A percentile compares a stretch with the other conserved stretches of the same genome.
phyloP scores from a whole-genome alignment of 2,329 filamentous ascomycete genomes.

The Blastomyces silverae region DNA sequence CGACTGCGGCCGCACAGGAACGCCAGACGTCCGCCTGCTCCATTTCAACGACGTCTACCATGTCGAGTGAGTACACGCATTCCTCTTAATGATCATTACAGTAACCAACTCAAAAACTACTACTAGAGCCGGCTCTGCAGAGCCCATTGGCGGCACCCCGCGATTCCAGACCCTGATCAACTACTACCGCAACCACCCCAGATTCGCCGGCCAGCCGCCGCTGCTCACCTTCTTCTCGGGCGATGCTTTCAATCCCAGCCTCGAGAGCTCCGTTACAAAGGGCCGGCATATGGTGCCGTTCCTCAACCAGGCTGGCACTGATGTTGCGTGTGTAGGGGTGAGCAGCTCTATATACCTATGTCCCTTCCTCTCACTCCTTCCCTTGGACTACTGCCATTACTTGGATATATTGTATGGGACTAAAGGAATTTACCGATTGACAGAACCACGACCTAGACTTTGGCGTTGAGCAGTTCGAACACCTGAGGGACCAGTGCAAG shows the following conservation, averaged over 20 bases:
- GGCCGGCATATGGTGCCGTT: conserved; percentile 85
- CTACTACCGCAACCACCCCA: conserved; percentile 60
- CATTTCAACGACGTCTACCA: conserved; percentile 97
- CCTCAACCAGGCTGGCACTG: conserved; percentile 68
- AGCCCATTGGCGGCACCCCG: conserved; percentile 74
- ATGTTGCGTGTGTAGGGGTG: conserved; percentile 76
- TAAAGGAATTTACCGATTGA: conserved; percentile 15
- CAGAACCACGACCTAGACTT: conserved; percentile 92
- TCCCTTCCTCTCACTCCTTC: too few relatives aligned
- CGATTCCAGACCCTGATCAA: conserved; percentile 74
- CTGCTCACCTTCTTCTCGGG: conserved; percentile 80
- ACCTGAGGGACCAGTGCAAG: conserved; percentile 64
- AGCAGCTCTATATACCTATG: conserved; percentile 32
- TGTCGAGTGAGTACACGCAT: conserved; percentile 51
- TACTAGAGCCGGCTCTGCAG: conserved; percentile 56
- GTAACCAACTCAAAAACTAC: conserved; percentile 21
- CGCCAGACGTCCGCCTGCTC: conserved; percentile 69
- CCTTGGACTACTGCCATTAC: neutral
- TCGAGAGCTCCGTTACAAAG: conserved; percentile 85
- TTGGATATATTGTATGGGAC: neutral
- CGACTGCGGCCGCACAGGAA: conserved; percentile 39
- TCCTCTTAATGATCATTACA: neutral
- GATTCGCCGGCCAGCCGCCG: conserved; percentile 57
- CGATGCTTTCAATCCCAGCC: conserved; percentile 84
- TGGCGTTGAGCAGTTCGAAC: conserved; percentile 70